Conservation (phyloP, 305 asterid species). For the Rubia peregrina region DNA sequence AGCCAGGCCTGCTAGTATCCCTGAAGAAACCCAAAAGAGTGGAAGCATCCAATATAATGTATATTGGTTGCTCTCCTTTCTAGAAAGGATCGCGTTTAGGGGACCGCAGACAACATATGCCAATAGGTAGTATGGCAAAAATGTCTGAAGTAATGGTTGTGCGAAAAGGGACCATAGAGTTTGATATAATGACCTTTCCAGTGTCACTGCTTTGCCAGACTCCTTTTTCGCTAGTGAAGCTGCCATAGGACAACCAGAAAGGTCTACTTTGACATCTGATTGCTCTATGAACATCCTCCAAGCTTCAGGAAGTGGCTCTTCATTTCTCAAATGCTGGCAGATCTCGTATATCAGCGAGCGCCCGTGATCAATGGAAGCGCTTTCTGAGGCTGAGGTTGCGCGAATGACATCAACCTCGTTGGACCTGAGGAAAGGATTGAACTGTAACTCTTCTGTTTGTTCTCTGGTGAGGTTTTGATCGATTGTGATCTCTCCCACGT, state of each 20-base stretch:
- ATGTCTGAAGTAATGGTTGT: conserved; percentile 70
- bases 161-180: conserved; percentile 50
- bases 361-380: conserved; percentile 91
- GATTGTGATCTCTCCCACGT: conserved; percentile 55
- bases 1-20: conserved; percentile 38
- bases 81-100: conserved; percentile 28
- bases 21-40: conserved; percentile 62
- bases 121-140: conserved; percentile 58
- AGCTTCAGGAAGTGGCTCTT: conserved; percentile 63
- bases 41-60: conserved; percentile 56
- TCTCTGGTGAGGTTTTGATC: conserved; percentile 46
- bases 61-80: conserved; percentile 24
- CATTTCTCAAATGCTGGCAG: conserved; percentile 74
- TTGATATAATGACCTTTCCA: conserved; percentile 49
- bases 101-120: conserved; percentile 47
- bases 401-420: conserved; percentile 65
- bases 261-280: conserved; percentile 80
- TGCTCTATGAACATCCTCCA: conserved; percentile 78
- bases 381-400: conserved; percentile 71
- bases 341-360: conserved; percentile 73
- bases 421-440: conserved; percentile 65
- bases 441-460: conserved; percentile 61
- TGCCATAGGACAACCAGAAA: conserved; percentile 73
- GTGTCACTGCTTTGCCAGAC: conserved; percentile 34
- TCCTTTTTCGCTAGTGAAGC: conserved; percentile 25